Conservation (phyloP, 2,329 filamentous ascomycete genomes). For the Cephalotrichum gorgonifer region DNA sequence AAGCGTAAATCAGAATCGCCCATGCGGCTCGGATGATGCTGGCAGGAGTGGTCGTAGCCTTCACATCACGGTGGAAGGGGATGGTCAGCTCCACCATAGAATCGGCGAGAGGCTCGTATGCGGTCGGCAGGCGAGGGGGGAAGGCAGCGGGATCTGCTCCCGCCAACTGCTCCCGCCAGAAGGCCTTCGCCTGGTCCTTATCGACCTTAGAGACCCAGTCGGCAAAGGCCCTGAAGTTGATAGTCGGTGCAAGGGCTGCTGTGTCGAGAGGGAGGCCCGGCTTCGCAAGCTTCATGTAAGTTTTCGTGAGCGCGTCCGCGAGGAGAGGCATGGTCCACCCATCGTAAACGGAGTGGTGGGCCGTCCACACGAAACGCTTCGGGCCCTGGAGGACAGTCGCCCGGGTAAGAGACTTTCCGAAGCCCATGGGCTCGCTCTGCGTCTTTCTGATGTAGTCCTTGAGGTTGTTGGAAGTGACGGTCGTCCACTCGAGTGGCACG, state of each 20-base stretch:
- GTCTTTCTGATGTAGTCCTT: not conserved
- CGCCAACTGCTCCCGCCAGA: conserved; percentile 34
- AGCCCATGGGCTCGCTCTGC: conserved; percentile 4
- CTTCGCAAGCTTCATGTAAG: conserved; percentile 14
- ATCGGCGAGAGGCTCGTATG: conserved; percentile 39
- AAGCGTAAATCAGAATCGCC: conserved; percentile 22
- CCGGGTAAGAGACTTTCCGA: conserved; percentile 9
- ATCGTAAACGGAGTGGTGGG: conserved; percentile 37
- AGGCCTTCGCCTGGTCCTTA: conserved; percentile 25
- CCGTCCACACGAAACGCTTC: conserved; percentile 5
- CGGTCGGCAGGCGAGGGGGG: conserved; percentile 30
- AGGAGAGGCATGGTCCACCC: conserved; percentile 38
- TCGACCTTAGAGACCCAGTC: no score
- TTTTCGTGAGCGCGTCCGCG: conserved; percentile 26
- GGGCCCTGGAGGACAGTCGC: conserved; percentile 6
- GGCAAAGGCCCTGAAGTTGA: conserved; percentile 24
- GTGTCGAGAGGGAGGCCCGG: no score
- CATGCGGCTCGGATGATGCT: conserved; percentile 16
- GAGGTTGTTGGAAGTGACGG: conserved; percentile 10
- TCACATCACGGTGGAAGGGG: conserved; percentile 14
- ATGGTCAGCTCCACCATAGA: conserved; percentile 43
- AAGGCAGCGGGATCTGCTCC: conserved; percentile 34
- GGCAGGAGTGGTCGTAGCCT: conserved; percentile 35
- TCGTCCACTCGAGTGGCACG: conserved; percentile 21
- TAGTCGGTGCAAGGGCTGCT: conserved; percentile 22